Base-by-base conservation (phyloP, 306 rosid species). In the Lathyrus oleraceus region DNA sequence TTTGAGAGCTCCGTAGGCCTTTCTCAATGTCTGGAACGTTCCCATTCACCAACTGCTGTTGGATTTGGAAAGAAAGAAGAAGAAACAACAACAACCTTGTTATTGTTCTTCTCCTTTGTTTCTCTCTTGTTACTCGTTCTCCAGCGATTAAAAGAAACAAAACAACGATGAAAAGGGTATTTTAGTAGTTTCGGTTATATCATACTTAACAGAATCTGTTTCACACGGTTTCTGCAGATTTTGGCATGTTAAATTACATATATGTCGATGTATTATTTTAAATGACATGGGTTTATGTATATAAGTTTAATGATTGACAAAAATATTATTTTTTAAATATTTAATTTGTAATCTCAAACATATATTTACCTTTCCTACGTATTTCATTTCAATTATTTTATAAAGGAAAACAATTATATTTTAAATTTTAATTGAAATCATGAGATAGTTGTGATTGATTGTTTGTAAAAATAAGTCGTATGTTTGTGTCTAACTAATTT, bases 1-100 rank as follows among this genome's bases (percentile, higher is more conserved):
- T 70, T 94, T 94, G 69, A 94, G 86, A 83, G 96, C 98, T 77
- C 98, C 98, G 75, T 88, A 90, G 65, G 96, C 97, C 64, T 87
- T 94, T 72, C 95, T 82, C 8, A 84, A 88, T 87, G 83, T 87
- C 60, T 86, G 73, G 69, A 85, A 89, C 25, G 96, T 88, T 38
- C 93, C 98, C 98, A 94, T 87, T 44, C 77, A 78, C 20, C 64
- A 48, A 63, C 0, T 10, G 27, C 4, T 16, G 27, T 65, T 42
- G 13, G 43, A 62, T 43, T 32, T 44, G 81, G 36, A 61, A 60
- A 73, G 62, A 78, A 72, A 70, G 87, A 84, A 81, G 88, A 60
- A 70, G 35, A 35, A 63, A 63, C 68, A 63, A 47, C 63, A 83
- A 68, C 82, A 53, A 79, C 64, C 74, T 69, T 78, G 73, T 76